Evolutionary conservation across 208 protist genomes (phyloP), one percentile per base, ranked within the genome.

Genomic region (Leishmania tropica): DNA sequence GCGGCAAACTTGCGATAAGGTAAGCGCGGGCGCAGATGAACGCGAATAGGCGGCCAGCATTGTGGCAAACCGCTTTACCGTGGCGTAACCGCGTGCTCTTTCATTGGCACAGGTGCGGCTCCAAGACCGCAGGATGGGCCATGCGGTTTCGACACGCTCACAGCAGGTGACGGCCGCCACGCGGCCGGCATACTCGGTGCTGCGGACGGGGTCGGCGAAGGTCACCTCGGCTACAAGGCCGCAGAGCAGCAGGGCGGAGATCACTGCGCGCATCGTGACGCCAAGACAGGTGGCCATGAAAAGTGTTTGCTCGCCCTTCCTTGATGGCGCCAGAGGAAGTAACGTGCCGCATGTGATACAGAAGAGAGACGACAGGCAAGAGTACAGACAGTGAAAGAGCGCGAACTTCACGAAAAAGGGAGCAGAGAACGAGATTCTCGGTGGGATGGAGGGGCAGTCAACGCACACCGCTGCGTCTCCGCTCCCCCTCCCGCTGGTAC

Each of bases 121-220:
- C 86, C 84, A 91, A 62, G 79, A 74, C 48, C 74, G 68, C 77
- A 82, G 75, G 47, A 83, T 77, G 24, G 80, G 53, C 86, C 87
- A 92, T 56, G 84, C 81, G 19, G 71, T 77, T 58, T 83, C 73
- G 45, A 88, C 67, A 19, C 83, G 68, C 73, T 90, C 88, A 47
- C 89, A 93, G 78, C 85, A 89, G 15, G 83, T 76, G 37, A 84
- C 24, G 8, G 60, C 75, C 28, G 47, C 53, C 17, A 87, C 77
- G 70, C 77, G 80, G 3, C 74, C 65, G 3, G 21, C 1, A 40
- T 35, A 76, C 19, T 68, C n/a, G 21, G 47, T n/a, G 58, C 17
- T 31, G 17, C 19, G 53, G 37, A 21, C 40, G 15, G 11, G 56
- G 45, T 13, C 47, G 10, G 24, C n/a, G 60, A 65, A 75, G 28